Evolutionary conservation across 148 eudicot species (phyloP).

Genomic region (Chenopodium suecicum): DNA sequence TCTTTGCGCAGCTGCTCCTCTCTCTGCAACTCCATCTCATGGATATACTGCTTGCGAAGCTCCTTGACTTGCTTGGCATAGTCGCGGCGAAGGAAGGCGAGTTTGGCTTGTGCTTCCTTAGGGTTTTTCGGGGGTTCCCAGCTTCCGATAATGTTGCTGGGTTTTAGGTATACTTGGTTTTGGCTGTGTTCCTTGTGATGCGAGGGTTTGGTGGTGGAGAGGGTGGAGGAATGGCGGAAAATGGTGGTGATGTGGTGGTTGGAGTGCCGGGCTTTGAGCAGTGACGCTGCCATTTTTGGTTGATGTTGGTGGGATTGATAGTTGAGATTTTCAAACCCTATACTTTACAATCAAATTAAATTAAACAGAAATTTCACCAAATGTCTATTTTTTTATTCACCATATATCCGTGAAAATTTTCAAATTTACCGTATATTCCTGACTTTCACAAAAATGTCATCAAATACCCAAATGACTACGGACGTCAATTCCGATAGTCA

Average conservation of each 20-base stretch:
- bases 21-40: conserved; percentile 67
- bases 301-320: neutral
- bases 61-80: conserved; percentile 63
- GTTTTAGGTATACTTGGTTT: conserved; percentile 47
- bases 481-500: too few relatives aligned
- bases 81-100: conserved; percentile 56
- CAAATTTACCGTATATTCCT: too few relatives aligned
- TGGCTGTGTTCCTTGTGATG: conserved; percentile 40
- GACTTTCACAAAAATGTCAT: too few relatives aligned
- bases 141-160: conserved; percentile 39
- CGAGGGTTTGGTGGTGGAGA: conserved; percentile 21
- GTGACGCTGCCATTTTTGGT: neutral
- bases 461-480: too few relatives aligned
- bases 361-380: too few relatives aligned
- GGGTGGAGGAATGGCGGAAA: neutral
- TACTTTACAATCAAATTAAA: too few relatives aligned
- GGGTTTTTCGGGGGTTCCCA: conserved; percentile 42
- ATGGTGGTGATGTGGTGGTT: neutral
- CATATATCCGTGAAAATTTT: too few relatives aligned
- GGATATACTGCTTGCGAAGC: conserved; percentile 57
- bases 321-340: too few relatives aligned
- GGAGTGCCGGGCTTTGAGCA: neutral
- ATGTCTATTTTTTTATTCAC: too few relatives aligned
- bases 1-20: conserved; percentile 52
- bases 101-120: conserved; percentile 45